These are phyloP conservation scores for Bassia scoparia DNA, from an alignment of 148 eudicot genomes.

Conservation along the genomic window DNA sequence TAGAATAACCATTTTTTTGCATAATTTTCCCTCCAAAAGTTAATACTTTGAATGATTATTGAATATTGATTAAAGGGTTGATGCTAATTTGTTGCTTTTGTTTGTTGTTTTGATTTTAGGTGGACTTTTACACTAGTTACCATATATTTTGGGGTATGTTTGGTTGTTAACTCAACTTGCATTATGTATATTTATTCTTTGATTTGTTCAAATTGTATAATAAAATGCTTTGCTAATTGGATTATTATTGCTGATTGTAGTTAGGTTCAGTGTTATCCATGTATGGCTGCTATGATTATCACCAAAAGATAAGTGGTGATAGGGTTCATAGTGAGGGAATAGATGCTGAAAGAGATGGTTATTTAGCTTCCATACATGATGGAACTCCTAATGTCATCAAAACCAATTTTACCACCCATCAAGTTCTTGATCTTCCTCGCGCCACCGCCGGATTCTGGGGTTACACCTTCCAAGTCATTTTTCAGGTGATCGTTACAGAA, in stretches of 20 bases:
- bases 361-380: constrained; percentile 18
- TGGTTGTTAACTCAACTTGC: neutral
- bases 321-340: constrained; percentile 34
- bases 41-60: too few species aligned
- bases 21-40: neutral
- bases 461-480: constrained; percentile 66
- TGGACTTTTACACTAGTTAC: constrained; percentile 86
- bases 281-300: constrained; percentile 66
- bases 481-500: too few species aligned
- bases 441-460: constrained; percentile 68
- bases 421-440: constrained; percentile 32
- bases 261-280: constrained; percentile 72
- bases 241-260: constrained; percentile 29
- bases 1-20: constrained; percentile 20
- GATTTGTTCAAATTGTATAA: neutral
- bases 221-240: neutral
- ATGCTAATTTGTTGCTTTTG: constrained; percentile 6
- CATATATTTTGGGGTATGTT: constrained; percentile 79
- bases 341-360: constrained; percentile 50
- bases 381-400: constrained; percentile 29
- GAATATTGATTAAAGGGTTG: too few species aligned
- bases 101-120: constrained; percentile 37
- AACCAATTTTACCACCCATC: constrained; percentile 19
- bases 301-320: constrained; percentile 39
- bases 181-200: constrained; percentile 1